phyloP scores from a whole-genome alignment of 225 moss, liverwort and hornwort species.

The Straminergon stramineum region DNA sequence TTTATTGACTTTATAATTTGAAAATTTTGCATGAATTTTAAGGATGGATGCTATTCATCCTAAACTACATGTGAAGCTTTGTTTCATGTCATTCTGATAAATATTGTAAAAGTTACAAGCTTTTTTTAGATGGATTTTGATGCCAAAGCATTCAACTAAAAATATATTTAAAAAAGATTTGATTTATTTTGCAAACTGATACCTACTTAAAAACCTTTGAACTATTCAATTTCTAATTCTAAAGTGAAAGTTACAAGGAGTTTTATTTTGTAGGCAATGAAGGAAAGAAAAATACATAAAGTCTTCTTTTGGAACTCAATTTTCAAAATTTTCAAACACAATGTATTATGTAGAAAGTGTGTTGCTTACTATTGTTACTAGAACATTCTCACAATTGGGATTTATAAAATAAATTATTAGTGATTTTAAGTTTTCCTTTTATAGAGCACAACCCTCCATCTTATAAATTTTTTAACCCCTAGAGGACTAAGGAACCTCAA shows the following conservation, averaged over 20 bases:
- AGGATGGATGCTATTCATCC: not conserved
- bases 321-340: not conserved
- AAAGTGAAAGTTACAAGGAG: not conserved
- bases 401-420: not conserved
- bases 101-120: not conserved
- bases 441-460: not conserved
- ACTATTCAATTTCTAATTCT: not conserved
- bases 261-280: not conserved
- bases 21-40: not conserved
- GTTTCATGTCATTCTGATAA: fast-evolving
- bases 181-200: not conserved
- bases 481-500: too few species aligned
- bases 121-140: too few species aligned
- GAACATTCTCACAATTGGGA: too few species aligned
- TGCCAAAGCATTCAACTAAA: not conserved
- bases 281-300: not conserved
- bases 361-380: not conserved
- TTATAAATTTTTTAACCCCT: too few species aligned
- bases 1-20: not conserved
- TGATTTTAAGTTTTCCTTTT: fast-evolving
- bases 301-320: not conserved
- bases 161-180: not conserved
- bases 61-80: not conserved
- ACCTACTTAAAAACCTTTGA: not conserved
- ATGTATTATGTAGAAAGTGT: too few species aligned